A percentile compares a stretch with the other conserved stretches of the same genome.
Conservation (phyloP, 179 eudicot genomes). For the Nepenthes alata region DNA sequence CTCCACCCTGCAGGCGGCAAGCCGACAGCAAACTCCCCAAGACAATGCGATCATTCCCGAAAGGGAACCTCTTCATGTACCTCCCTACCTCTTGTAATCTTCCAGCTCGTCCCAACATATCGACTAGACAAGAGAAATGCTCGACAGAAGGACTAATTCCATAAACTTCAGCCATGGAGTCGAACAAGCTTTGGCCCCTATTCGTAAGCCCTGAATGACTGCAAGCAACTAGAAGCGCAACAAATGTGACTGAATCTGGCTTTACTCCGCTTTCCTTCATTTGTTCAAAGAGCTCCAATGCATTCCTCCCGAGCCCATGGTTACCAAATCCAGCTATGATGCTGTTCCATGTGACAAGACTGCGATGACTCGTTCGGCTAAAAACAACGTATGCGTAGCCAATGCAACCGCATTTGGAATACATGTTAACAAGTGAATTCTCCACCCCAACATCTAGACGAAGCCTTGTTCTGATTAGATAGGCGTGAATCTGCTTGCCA, state of each 20-base stretch:
- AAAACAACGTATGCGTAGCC: slow-evolving; percentile 23
- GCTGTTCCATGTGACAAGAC: slow-evolving; percentile 51
- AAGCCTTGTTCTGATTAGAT: slow-evolving; percentile 23
- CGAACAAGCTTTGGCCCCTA: slow-evolving; percentile 30
- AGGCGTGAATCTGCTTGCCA: slow-evolving; percentile 44
- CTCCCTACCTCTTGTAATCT: slow-evolving; percentile 32
- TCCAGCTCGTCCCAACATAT: slow-evolving; percentile 49
- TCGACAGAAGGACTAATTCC: slow-evolving; percentile 26
- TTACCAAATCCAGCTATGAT: slow-evolving; percentile 49
- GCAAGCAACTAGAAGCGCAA: slow-evolving; percentile 42
- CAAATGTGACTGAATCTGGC: slow-evolving; percentile 50
- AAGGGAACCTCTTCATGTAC: slow-evolving; percentile 21
- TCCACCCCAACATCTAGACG: slow-evolving; percentile 30
- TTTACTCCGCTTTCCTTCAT: slow-evolving; percentile 29
- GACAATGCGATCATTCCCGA: slow-evolving; percentile 30
- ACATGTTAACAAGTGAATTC: slow-evolving; percentile 53
- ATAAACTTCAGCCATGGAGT: slow-evolving; percentile 28
- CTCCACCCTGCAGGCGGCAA: slow-evolving; percentile 40
- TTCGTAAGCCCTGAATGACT: slow-evolving; percentile 54
- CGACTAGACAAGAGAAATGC: slow-evolving; percentile 52
- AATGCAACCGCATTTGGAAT: slow-evolving; percentile 54
- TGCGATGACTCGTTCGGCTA: slow-evolving; percentile 18
- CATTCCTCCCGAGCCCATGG: slow-evolving; percentile 35
- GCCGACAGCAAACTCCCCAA: slow-evolving; percentile 45
- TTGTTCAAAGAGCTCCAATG: slow-evolving; percentile 26